Evolutionary conservation across 78 protist species (phyloP).

Genomic region (Dictyostelium brefeldianum): DNA sequence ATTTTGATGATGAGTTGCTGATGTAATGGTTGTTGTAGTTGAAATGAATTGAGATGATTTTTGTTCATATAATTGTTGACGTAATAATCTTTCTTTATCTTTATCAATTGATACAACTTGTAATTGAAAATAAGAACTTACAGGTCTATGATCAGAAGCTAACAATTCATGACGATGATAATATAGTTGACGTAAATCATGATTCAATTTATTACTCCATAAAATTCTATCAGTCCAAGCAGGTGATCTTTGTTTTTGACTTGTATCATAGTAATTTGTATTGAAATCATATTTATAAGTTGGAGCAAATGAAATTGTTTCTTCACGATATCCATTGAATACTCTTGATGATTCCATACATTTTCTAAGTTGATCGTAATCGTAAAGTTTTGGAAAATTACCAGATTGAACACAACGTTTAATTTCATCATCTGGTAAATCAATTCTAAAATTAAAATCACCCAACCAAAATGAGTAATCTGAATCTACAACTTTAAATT

Average conservation of each 20-base stretch:
- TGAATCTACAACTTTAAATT: not conserved
- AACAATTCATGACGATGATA: conserved; percentile 43
- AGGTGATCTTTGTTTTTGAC: conserved; percentile 89
- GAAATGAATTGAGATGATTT: conserved; percentile 17
- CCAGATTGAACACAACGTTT: not conserved
- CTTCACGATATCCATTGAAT: conserved; percentile 91
- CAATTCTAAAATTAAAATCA: conserved; percentile 94
- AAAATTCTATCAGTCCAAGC: conserved; percentile 88
- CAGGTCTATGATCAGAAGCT: conserved; percentile 93
- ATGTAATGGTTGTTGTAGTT: not conserved
- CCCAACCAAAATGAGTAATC: conserved; percentile 92
- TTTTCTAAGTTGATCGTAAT: conserved; percentile 53
- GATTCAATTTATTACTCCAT: conserved; percentile 55
- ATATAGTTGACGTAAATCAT: conserved; percentile 40
- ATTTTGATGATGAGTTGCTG: not conserved
- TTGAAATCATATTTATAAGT: conserved; percentile 94
- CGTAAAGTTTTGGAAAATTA: conserved; percentile 39
- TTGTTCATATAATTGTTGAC: conserved; percentile 65
- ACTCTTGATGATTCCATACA: conserved; percentile 34
- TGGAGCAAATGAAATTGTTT: conserved; percentile 88
- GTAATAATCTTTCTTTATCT: conserved; percentile 63
- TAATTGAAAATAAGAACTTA: conserved; percentile 59
- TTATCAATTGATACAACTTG: conserved; percentile 74
- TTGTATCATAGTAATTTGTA: conserved; percentile 85
- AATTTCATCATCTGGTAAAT: conserved; percentile 76